Base-by-base conservation (phyloP, 1,284 basidiomycete genomes). In the Ceratobasidium sp. region DNA sequence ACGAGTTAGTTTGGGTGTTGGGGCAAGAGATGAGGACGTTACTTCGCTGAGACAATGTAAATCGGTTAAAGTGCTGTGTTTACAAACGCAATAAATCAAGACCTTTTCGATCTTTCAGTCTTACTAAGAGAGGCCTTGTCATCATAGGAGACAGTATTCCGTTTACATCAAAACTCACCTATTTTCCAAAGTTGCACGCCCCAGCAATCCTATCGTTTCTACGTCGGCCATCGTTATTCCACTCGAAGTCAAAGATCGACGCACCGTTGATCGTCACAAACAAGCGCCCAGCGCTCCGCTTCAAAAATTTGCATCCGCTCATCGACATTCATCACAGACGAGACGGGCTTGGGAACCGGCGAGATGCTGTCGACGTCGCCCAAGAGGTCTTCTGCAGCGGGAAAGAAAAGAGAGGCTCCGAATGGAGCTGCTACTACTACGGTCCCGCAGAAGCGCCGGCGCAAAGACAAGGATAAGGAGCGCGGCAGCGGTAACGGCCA, bases 291-390 rank as follows among this genome's bases (percentile, higher is more conserved):
- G 75, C 75, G 75, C 53, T 58, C 55, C 20, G 42, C 20, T 28
- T 33, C 46, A 77, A 77, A 77, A 77, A 77, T 77, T 77, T 77
- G 75, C 63, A 77, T 77, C 75, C 75, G 75, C 23, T 15, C 40
- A 51, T 46, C 49, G 64, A 68, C 75, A 18, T 56, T 77, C 75
- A 77, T 77, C 75, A 66, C 64, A 66, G 44, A 44, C 64, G 18
- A 51, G 49, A 51, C 28, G 53, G 64, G 73, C 73, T 76, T 67
- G 75, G 75, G 64, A 77, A 53, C 66, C 28, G 42, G 55, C 56
- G 39, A 51, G 39, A 77, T 77, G 75, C 75, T 77, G 12, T 44
- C 75, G 75, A 67, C 64, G 49, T 77, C 75, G 75, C 75, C 75
- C 23, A 77, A 77, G 60, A 77, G 64, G 53, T 42, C 61, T 55